Evolutionary conservation across 768 basidiomycete genomes (phyloP), one percentile per base, ranked within the genome.

Genomic region (Coprinopsis strossmayeri): DNA sequence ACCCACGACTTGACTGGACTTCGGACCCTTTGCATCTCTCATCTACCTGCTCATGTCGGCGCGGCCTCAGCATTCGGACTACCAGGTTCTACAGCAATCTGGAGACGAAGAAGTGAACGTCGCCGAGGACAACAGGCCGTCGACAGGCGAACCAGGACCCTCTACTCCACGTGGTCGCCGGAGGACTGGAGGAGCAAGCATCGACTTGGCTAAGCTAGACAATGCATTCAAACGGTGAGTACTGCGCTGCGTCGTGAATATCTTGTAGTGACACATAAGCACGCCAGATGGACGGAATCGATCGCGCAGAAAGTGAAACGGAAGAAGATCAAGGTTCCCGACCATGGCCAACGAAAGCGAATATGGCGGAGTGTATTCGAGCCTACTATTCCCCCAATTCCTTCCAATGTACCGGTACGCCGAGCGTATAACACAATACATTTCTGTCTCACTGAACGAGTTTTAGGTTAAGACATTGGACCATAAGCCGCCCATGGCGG

Each of bases 351-450:
- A 5, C 77, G 75, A 60, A 83, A 74, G 69, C 78, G 81, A 60
- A 91, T 91, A 59, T 84, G 80, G 77, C 79, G 81, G 51, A 89
- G 84, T 58, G 84, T 87, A 11, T 89, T 91, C 54, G 87, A 88
- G 47, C 88, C 85, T 34, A 69, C 74, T 40, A 58, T 79, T 7
- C 54, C 63, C 4, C 66, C 68, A 28, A 50, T 62, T 12, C 58
- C 66, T 34, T 56, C 55, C 34, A 61, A 66, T 39, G 72, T 59
- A 28, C 63, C 61, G 43, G 76, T 77, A 59, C 52, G 72, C 64
- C 39, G 17, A 26, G n/a, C n/a, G n/a, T n/a, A n/a, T n/a, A n/a
- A n/a, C n/a, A n/a, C n/a, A n/a, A n/a, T n/a, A n/a, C n/a, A n/a
- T n/a, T n/a, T n/a, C n/a, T n/a, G n/a, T n/a, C n/a, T n/a, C n/a